A percentile compares a stretch with the other conserved stretches of the same genome.
Conservation (phyloP, 257 asterid genomes). For the Phtheirospermum japonicum region DNA sequence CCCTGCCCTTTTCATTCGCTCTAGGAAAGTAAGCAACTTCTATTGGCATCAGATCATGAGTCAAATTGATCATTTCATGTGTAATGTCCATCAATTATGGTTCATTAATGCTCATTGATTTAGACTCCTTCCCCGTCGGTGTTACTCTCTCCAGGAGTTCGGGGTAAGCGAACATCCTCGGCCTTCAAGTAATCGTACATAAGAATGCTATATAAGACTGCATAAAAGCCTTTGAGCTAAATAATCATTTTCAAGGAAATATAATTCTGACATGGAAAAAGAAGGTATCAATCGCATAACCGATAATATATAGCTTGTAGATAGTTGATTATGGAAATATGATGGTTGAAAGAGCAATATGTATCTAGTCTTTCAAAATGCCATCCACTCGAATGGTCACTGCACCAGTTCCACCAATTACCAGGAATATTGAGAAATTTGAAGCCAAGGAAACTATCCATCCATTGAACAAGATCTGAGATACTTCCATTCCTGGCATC, state of each 20-base stretch:
- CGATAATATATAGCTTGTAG: conserved; percentile 75
- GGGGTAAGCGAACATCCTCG: conserved; percentile 44
- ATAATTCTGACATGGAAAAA: conserved; percentile 15
- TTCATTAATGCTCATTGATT: no score
- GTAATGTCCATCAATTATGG: no score
- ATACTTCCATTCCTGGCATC: conserved; percentile 86
- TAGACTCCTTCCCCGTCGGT: conserved; percentile 35
- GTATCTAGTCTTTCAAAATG: conserved; percentile 95
- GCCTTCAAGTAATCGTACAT: conserved; percentile 62
- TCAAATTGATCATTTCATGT: conserved; percentile 15
- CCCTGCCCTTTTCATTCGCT: no score
- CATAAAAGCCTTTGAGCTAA: conserved; percentile 16
- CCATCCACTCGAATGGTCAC: conserved; percentile 98
- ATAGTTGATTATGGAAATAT: conserved; percentile 90
- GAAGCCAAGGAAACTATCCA: conserved; percentile 95
- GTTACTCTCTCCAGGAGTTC: conserved; percentile 39
- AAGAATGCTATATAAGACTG: conserved; percentile 90
- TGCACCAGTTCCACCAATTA: conserved; percentile 97
- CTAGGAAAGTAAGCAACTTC: conserved; percentile 31
- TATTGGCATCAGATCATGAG: conserved; percentile 26
- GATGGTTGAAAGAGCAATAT: conserved; percentile 85
- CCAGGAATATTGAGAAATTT: conserved; percentile 92
- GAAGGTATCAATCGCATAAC: conserved; percentile 85
- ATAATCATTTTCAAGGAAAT: conserved; percentile 14
- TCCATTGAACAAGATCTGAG: conserved; percentile 77